phyloP scores from a whole-genome alignment of 345 rosid species.

The Stellera chamaejasme region DNA sequence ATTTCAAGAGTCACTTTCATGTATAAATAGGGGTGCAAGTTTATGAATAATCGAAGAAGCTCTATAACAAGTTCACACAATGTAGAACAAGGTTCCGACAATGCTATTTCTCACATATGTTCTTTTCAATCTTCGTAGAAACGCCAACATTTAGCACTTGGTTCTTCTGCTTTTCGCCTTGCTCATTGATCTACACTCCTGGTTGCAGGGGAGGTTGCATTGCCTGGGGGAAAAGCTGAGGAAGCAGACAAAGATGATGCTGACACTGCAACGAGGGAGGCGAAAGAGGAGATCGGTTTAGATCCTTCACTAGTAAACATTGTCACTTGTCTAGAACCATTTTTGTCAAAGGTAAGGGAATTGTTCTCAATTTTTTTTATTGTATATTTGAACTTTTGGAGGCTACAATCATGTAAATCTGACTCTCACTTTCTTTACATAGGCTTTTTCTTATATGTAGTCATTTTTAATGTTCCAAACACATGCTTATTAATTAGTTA shows the following conservation, averaged over 20 bases:
- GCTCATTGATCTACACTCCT: constrained; percentile 3
- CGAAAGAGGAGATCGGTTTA: constrained; percentile 65
- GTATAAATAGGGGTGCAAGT: too few relatives aligned
- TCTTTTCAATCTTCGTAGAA: too few relatives aligned
- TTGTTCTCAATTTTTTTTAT: background rate
- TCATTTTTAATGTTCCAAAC: too few relatives aligned
- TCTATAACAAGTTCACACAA: too few relatives aligned
- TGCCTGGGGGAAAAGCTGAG: constrained; percentile 76
- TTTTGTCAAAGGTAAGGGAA: constrained; percentile 69
- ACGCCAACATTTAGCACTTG: too few relatives aligned
- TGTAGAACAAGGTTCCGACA: background rate
- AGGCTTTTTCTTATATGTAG: too few relatives aligned
- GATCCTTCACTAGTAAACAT: constrained; percentile 61
- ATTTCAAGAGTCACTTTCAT: too few relatives aligned
- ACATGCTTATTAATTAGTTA: too few relatives aligned
- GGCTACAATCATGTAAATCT: too few relatives aligned
- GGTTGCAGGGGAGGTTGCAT: constrained; percentile 66
- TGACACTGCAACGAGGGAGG: constrained; percentile 65
- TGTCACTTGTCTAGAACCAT: constrained; percentile 72
- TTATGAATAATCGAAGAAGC: background rate
- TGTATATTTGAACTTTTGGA: too few relatives aligned
- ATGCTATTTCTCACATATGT: too few relatives aligned
- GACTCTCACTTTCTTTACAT: too few relatives aligned
- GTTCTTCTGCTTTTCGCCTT: background rate
- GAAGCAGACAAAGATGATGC: constrained; percentile 62